Base-by-base conservation (phyloP, 768 basidiomycete species). In the Leccinum variicolor region DNA sequence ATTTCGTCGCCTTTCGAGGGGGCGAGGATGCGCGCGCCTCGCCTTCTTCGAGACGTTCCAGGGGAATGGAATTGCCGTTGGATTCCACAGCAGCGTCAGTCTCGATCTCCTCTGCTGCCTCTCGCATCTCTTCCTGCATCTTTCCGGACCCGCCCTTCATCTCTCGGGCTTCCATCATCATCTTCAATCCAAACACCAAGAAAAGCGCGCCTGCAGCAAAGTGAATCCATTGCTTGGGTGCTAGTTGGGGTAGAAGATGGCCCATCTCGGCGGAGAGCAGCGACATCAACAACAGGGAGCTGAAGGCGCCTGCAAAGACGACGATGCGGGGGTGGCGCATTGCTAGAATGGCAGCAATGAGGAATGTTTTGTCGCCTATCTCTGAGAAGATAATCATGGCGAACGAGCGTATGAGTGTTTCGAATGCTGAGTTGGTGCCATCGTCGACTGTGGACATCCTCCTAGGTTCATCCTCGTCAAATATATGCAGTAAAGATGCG, bases 41-140 rank as follows among this genome's bases (percentile, higher is more conserved):
- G 6, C 90, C 93, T 62, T 85, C 90, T 68, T 97, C 94, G 60
- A 95, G 70, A 25, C 81, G 83, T 64, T 88, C 84, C 57, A 96
- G 76, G 0, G 88, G 87, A 45, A 92, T 85, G 0, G 72, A 70
- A 2, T 76, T 69, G 4, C 76, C 76, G 19, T 73, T 69, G 53
- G 65, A 64, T 28, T 67, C 61, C 53, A 56, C 78, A 2, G 79
- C 83, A 33, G 86, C 88, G 60, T 93, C 90, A 4, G 84, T 90
- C 64, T 93, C 87, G 52, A 98, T 89, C 74, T 99, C 96, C 69
- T 95, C 93, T 74, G 89, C 88, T n/a, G 92, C 90, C 76, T 99
- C 95, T 54, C 84, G 82, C 89, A 98, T 92, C 74, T 98, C 97
- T 72, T 98, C 95, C 66, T 86, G 75, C 15, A 97, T 89, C 74